Percentiles rank a stretch among this genome's conserved stretches.
Evolutionary conservation across 345 rosid species (phyloP).

Genomic region (Pugionium dolabratum): DNA sequence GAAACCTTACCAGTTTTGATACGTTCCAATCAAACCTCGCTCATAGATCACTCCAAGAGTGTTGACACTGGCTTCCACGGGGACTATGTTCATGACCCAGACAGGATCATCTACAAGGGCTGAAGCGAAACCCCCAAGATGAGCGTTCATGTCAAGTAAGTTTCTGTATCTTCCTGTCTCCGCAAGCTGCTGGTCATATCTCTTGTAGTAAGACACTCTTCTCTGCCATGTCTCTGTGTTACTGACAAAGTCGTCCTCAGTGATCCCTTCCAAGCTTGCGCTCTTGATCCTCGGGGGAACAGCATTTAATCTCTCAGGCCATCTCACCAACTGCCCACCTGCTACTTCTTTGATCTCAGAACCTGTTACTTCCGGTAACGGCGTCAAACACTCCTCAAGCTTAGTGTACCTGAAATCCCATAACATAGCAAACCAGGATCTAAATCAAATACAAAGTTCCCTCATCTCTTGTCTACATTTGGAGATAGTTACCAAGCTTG

Average conservation of each 20-base stretch:
- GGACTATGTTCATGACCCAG: constrained; percentile 86
- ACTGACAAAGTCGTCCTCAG: constrained; percentile 48
- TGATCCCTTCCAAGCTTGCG: constrained; percentile 56
- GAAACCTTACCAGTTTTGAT: constrained; percentile 69
- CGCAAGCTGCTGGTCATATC: constrained; percentile 57
- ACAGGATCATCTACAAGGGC: constrained; percentile 68
- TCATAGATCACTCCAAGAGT: constrained; percentile 86
- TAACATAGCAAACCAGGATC: neutral
- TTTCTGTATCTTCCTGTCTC: constrained; percentile 73
- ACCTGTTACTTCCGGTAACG: constrained; percentile 65
- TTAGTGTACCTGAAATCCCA: constrained; percentile 64
- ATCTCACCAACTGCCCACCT: constrained; percentile 63
- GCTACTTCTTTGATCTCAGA: constrained; percentile 50
- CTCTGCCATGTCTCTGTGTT: constrained; percentile 65
- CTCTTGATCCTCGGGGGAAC: constrained; percentile 75
- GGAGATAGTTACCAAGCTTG: constrained; percentile 60
- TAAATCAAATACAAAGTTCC: neutral
- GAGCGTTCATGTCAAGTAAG: constrained; percentile 82
- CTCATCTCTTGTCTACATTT: constrained; percentile 12
- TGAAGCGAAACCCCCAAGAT: constrained; percentile 82
- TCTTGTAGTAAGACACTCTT: constrained; percentile 69
- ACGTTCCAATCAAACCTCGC: constrained; percentile 90
- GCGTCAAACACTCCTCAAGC: constrained; percentile 74
- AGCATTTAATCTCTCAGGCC: constrained; percentile 76
- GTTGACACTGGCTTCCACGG: constrained; percentile 55